Evolutionary conservation across 1,284 basidiomycete species (phyloP), one percentile per base, ranked within the genome.

Genomic region (Ceratobasidium theobromae): DNA sequence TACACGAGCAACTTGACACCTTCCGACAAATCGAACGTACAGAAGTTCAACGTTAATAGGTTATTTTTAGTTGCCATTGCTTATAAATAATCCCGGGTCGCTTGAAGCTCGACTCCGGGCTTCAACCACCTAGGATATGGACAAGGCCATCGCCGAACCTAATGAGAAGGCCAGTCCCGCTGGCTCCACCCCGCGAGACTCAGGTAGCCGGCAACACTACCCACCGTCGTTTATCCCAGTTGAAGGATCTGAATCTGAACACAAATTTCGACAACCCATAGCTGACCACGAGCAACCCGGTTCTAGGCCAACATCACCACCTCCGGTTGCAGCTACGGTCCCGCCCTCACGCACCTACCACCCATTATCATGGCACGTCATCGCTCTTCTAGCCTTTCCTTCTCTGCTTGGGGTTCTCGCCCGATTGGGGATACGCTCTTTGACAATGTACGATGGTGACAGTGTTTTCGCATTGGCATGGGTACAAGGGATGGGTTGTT

Each of bases 401-500:
- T 86, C 89, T 21, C 84, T 93, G 67, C 79, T 95, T 40, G 93
- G 93, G n/a, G 80, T 85, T 9, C 83, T 95, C 18, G 84, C 87
- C 14, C 81, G 93, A 27, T 77, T 95, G 1, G 93, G 93, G 0
- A 74, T 95, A 8, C 75, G 83, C 38, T 88, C 89, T 0, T 77
- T 95, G 35, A 81, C 81, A 12, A 84, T 81, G 1, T 96, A 92
- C 71, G 79, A 86, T 53, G 93, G 91, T 1, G 75, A 83, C 53
- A 83, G 86, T 70, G 86, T 98, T 8, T 96, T 93, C 72, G 82
- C 92, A 0, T 78, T 98, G 32, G 85, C 91, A 0, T 98, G 95
- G 82, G 83, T 87, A 0, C 96, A 99, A 75, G 88, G 87, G 0
- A 78, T 89, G 0, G 97, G 97, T 1, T 98, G 96, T 76, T 81